These are phyloP conservation scores for Ambrosia hybrid DNA, from an alignment of 140 eudicot species.

Conservation along the genomic window DNA sequence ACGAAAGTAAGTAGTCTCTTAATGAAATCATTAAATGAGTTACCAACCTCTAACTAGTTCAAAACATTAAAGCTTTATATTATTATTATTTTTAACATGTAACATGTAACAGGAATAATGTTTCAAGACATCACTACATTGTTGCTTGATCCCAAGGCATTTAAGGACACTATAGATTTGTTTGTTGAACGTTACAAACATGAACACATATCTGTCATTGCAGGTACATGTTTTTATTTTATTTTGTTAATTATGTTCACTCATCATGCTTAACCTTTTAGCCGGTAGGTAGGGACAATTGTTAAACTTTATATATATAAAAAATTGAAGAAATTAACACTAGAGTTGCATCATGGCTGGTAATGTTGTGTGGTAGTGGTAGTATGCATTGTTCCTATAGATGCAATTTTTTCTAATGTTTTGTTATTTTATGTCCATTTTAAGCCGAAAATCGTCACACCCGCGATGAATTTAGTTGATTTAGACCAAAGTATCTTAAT, in stretches of 20 bases:
- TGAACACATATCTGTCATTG: slow-evolving; percentile 72
- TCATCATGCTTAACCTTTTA: slow-evolving; percentile 29
- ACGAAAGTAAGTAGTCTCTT: no score
- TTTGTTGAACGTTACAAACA: slow-evolving; percentile 83
- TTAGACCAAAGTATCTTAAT: slow-evolving; percentile 9
- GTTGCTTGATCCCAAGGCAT: slow-evolving; percentile 80
- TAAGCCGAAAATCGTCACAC: no score
- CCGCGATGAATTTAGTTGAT: neutral
- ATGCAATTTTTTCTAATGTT: no score
- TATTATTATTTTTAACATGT: neutral
- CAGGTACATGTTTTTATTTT: slow-evolving; percentile 43
- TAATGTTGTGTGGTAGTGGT: slow-evolving; percentile 9
- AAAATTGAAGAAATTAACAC: neutral
- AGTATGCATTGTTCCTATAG: neutral
- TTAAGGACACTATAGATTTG: slow-evolving; percentile 85
- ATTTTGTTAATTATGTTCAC: neutral
- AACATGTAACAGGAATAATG: slow-evolving; percentile 65
- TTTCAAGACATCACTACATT: slow-evolving; percentile 92
- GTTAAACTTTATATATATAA: slow-evolving; percentile 14
- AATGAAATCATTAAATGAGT: no score
- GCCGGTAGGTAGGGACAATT: slow-evolving; percentile 26
- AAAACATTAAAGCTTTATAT: neutral
- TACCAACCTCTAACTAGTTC: no score
- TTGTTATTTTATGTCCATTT: no score
- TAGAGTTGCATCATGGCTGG: slow-evolving; percentile 4